Conservation (phyloP, 768 basidiomycete genomes). For the Agrocybe praecox region DNA sequence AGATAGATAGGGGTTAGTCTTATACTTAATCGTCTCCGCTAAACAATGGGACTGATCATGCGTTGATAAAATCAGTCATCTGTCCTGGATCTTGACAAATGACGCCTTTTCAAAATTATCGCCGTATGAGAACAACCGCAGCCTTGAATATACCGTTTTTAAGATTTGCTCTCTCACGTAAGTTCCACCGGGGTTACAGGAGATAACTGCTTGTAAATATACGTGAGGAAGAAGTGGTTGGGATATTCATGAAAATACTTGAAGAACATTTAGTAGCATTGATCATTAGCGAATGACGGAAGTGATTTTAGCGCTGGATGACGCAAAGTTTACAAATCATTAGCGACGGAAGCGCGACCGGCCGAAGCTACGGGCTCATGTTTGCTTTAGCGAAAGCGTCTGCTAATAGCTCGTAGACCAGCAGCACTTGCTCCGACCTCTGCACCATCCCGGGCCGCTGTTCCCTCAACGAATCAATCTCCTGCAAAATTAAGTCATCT, state of each 20-base stretch:
- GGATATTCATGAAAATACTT: neutral
- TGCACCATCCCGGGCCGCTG: conserved; percentile 86
- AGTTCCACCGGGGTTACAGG: neutral
- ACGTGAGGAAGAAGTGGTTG: neutral
- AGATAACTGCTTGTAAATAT: neutral
- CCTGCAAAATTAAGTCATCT: conserved; percentile 64
- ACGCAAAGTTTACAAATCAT: neutral
- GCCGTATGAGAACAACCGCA: neutral
- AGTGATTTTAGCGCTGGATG: conserved; percentile 8
- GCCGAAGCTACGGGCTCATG: neutral
- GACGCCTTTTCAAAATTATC: conserved; percentile 8
- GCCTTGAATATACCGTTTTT: neutral
- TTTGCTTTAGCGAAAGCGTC: conserved; percentile 17
- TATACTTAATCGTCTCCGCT: conserved; percentile 3
- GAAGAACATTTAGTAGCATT: neutral
- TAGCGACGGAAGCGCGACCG: neutral
- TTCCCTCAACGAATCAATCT: conserved; percentile 79
- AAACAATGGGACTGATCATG: neutral
- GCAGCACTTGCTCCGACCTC: conserved; percentile 59
- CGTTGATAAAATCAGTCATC: conserved; percentile 15
- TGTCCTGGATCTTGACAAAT: conserved; percentile 4
- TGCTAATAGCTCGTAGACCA: conserved; percentile 65
- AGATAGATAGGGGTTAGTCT: neutral
- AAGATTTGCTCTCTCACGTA: neutral
- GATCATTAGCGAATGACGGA: neutral